Evolutionary conservation across 1,284 basidiomycete species (phyloP), one percentile per base, ranked within the genome.

Genomic region (Rhizopogon parksii): DNA sequence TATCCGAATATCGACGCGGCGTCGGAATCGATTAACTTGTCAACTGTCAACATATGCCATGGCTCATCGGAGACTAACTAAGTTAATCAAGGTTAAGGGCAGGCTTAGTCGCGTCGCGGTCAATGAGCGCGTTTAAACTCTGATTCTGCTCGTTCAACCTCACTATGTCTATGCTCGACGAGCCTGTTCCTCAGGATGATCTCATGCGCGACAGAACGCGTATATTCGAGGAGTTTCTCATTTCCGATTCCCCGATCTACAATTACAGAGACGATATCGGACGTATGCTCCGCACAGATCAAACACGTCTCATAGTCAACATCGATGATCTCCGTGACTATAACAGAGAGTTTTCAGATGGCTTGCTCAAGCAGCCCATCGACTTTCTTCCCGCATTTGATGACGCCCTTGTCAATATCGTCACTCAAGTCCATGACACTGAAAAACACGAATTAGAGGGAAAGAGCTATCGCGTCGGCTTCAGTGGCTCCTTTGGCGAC

Each of bases 401-500:
- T 56, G 81, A 83, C 34, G 96, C 95, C 8, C 77, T 99, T 4
- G 62, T 75, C 17, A 82, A 82, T 55, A 77, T 95, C 51, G 81
- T 96, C 40, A 77, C 88, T 61, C 81, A 83, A 55, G 73, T 90
- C 4, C 82, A 87, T 62, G 88, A 95, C 67, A 72, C 78, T 5
- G 79, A 86, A 47, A 95, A 96, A 73, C 86, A 94, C 70, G 84
- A 91, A 47, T 83, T 93, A 53, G 74, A 81, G 36, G 82, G 79
- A 54, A 94, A 88, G 66, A 81, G 76, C 56, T 93, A 84, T 69
- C 88, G 89, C 60, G 79, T 97, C 53, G 96, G 95, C n/a, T 83
- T 99, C 67, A 87, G 90, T 57, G 96, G 96, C 50, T 95, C 91
- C n/a, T 99, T 99, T 68, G 96, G 96, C 43, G 95, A 98, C 70